These are phyloP conservation scores for Arachnopeziza araneosa DNA, from an alignment of 2,329 filamentous ascomycete genomes.

Conservation along the genomic window DNA sequence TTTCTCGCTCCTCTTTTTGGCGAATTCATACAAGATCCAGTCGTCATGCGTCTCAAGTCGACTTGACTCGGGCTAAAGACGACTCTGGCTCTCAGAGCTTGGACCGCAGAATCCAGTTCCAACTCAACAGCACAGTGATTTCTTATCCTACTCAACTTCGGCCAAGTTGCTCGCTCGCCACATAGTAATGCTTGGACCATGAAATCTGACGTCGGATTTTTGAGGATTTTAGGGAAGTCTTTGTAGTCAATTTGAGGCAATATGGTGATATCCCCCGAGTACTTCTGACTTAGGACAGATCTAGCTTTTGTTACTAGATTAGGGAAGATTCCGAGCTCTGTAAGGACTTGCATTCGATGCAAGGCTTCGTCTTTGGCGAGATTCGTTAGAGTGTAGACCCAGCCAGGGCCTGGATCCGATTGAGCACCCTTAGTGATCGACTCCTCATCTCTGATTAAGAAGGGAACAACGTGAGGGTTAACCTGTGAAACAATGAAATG, in stretches of 20 bases:
- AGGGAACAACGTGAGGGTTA: conserved; percentile 88
- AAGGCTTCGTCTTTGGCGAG: conserved; percentile 75
- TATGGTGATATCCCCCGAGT: conserved; percentile 93
- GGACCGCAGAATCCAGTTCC: conserved; percentile 71
- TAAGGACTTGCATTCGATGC: conserved; percentile 73
- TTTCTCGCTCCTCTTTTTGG: conserved; percentile 14
- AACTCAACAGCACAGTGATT: conserved; percentile 88
- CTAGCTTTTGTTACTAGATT: conserved; percentile 72
- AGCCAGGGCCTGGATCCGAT: conserved; percentile 34
- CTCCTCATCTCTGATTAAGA: conserved; percentile 68
- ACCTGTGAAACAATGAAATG: conserved; percentile 98
- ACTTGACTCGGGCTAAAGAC: conserved; percentile 32
- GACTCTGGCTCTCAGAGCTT: conserved; percentile 59
- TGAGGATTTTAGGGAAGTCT: conserved; percentile 71
- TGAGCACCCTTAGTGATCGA: conserved; percentile 36
- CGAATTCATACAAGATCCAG: conserved; percentile 10
- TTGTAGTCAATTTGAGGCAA: conserved; percentile 71
- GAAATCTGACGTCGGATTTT: conserved; percentile 80
- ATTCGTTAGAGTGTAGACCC: conserved; percentile 62
- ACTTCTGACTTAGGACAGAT: conserved; percentile 82
- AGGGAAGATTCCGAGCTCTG: conserved; percentile 75
- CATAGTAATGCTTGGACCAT: conserved; percentile 73
- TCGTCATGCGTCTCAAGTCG: conserved; percentile 27
- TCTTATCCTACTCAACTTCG: conserved; percentile 75
- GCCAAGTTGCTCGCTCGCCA: conserved; percentile 88